Conservation (phyloP, 345 rosid species). For the Acer saccharum region DNA sequence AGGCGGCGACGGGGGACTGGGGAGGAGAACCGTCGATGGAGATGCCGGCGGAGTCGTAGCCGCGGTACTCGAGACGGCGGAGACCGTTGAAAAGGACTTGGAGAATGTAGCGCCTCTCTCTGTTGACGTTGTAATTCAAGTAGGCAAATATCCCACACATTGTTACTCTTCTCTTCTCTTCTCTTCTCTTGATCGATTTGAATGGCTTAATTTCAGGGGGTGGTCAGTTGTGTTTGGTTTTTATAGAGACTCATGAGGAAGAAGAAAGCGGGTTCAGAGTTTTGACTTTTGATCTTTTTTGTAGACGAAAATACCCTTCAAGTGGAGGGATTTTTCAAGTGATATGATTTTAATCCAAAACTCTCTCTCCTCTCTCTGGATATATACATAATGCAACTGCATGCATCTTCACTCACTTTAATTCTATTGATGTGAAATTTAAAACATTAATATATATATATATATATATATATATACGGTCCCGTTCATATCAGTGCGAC, state of each 20-base stretch:
- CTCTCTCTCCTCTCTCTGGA: too few species aligned
- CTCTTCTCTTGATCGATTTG: too few species aligned
- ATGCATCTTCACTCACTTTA: too few species aligned
- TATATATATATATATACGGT: too few species aligned
- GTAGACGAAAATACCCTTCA: background rate
- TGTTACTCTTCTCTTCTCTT: background rate
- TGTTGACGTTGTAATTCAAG: slow-evolving; percentile 67
- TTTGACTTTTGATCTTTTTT: background rate
- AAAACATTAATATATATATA: too few species aligned
- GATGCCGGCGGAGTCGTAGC: slow-evolving; percentile 95
- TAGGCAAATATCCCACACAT: slow-evolving; percentile 99
- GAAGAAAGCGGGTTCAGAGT: background rate
- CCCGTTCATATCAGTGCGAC: too few species aligned
- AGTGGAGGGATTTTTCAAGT: too few species aligned
- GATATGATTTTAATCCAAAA: too few species aligned
- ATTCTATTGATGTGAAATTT: too few species aligned
- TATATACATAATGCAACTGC: too few species aligned
- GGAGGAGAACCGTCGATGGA: slow-evolving; percentile 60
- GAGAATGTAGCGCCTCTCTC: slow-evolving; percentile 80
- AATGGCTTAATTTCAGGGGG: background rate
- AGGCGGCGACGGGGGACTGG: slow-evolving; percentile 26
- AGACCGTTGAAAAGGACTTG: slow-evolving; percentile 93
- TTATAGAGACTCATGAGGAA: background rate
- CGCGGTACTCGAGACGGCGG: slow-evolving; percentile 94
- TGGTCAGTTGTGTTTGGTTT: background rate